Conservation (phyloP, 495 filamentous ascomycete species). For the Lophium mytilinum region DNA sequence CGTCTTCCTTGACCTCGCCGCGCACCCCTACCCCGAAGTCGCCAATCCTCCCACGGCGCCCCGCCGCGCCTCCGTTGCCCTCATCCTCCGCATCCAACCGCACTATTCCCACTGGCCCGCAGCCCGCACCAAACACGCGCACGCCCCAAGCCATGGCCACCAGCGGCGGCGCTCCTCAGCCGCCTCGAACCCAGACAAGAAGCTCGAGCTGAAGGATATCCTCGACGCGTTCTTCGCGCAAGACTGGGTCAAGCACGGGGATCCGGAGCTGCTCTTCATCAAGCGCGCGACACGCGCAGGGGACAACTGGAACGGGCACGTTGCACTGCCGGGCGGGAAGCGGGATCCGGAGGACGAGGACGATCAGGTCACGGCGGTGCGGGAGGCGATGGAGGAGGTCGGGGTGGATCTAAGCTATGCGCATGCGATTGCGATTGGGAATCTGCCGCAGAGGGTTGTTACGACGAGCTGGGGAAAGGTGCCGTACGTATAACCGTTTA, state of each 20-base stretch:
- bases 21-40: slow-evolving; percentile 53
- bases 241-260: slow-evolving; percentile 63
- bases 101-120: slow-evolving; percentile 49
- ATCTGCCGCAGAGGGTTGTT: slow-evolving; percentile 63
- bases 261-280: slow-evolving; percentile 69
- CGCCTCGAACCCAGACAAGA: slow-evolving; percentile 18
- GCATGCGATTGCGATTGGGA: slow-evolving; percentile 52
- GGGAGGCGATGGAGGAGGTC: slow-evolving; percentile 67
- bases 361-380: slow-evolving; percentile 56
- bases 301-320: slow-evolving; percentile 70
- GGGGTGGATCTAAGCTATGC: slow-evolving; percentile 54
- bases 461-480: slow-evolving; percentile 64
- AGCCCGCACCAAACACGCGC: slow-evolving; percentile 2
- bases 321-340: slow-evolving; percentile 67
- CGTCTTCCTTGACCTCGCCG: slow-evolving; percentile 44
- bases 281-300: slow-evolving; percentile 63
- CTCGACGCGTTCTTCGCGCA: slow-evolving; percentile 59
- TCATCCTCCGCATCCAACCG: slow-evolving; percentile 62
- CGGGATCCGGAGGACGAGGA: slow-evolving; percentile 59
- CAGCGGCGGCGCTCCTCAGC: slow-evolving; percentile 8
- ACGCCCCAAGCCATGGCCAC: background rate
- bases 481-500: slow-evolving; percentile 43
- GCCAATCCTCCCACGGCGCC: slow-evolving; percentile 53
- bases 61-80: slow-evolving; percentile 64
- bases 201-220: slow-evolving; percentile 34